Base-by-base conservation (phyloP, 495 filamentous ascomycete genomes). In the Aspergillus asperescens region DNA sequence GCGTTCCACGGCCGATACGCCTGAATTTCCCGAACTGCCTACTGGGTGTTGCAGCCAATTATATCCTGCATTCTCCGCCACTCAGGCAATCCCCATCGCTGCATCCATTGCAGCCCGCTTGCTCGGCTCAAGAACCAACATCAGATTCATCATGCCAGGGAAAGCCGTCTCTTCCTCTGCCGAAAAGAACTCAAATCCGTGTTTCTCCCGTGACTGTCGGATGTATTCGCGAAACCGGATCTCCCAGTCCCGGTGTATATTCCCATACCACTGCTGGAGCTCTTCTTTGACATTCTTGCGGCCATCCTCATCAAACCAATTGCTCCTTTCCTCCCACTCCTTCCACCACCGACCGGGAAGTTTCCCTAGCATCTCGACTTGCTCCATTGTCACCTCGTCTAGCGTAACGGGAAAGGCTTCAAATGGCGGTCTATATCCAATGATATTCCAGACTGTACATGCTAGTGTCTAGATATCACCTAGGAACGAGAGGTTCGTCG, bases 391-490 rank as follows among this genome's bases (percentile, higher is more conserved):
- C 7, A 53, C 41, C 7, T 22, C 22, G 18, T 53, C 50, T 12
- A 27, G 8, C 0, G 31, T 13, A 5, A 28, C 51, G 27, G 25
- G n/a, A 4, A 51, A 48, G 0, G 5, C 10, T 22, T 56, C 53
- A n/a, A 62, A 62, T 27, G 55, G 49, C 42, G 53, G 44, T 23
- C 32, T 19, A 7, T 32, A 35, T 5, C 43, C 52, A 22, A 62
- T 39, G 8, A 70, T 48, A 20, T 58, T 42, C 53, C 61, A 72
- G 35, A 68, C 64, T 1, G 59, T 58, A 49, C 66, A 71, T 7
- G 58, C 64, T 22, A 70, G 57, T 2, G 66, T 63, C 69, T 67
- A 70, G 16, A 72, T 60, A 51, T 70, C 69, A 0, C 61, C 64
- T 16, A 59, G n/a, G 34, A 61, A 70, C n/a, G 63, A 64, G 0